Conservation (phyloP, 257 asterid species). For the Catharanthus roseus region DNA sequence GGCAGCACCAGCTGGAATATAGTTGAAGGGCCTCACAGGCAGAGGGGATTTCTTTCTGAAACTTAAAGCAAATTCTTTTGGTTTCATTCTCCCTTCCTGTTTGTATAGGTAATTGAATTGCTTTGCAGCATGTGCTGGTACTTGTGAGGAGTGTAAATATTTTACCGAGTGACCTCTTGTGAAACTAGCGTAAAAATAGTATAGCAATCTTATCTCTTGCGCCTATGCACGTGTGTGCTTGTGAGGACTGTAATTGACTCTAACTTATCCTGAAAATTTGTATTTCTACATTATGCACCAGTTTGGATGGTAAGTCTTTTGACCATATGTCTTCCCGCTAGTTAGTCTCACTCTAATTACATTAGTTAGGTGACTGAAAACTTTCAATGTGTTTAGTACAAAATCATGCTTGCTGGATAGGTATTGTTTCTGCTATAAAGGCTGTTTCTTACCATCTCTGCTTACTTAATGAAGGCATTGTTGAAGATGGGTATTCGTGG, state of each 20-base stretch:
- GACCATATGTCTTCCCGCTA: no score
- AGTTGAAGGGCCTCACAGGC: background rate
- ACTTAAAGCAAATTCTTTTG: no score
- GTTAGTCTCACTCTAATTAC: background rate
- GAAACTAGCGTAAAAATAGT: background rate
- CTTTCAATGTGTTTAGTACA: background rate
- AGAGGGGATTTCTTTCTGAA: no score
- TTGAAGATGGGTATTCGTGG: slow-evolving; percentile 94
- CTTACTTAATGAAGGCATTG: slow-evolving; percentile 54
- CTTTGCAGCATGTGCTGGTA: background rate
- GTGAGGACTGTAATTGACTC: background rate
- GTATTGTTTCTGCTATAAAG: background rate
- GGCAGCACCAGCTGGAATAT: background rate
- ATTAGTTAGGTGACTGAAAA: background rate
- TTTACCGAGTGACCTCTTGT: background rate
- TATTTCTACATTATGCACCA: background rate
- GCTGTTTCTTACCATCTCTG: slow-evolving; percentile 9
- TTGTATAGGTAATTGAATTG: background rate
- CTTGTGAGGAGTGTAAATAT: no score
- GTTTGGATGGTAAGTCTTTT: no score
- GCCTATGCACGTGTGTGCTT: background rate
- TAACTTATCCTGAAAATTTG: background rate
- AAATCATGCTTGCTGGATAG: background rate
- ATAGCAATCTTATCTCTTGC: no score
- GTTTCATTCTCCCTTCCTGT: no score